Evolutionary conservation across 495 filamentous ascomycete species (phyloP).

Genomic region (Aspergillus hancockii): DNA sequence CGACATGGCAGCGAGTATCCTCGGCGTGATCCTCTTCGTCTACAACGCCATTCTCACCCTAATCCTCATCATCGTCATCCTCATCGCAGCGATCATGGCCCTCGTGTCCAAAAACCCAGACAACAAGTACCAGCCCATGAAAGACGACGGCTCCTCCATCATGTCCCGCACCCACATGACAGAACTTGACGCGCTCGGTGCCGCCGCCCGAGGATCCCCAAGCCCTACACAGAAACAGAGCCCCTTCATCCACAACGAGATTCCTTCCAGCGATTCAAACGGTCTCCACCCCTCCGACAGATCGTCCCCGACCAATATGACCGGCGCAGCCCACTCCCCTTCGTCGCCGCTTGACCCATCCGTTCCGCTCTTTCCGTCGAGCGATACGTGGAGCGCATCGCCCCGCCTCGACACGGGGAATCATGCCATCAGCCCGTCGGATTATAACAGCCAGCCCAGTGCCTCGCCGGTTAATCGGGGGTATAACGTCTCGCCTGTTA

Average conservation of each 20-base stretch:
- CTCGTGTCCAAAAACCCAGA: slow-evolving; percentile 93
- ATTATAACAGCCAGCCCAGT: neutral
- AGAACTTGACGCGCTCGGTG: slow-evolving; percentile 88
- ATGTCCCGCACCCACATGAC: slow-evolving; percentile 73
- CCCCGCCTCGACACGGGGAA: neutral
- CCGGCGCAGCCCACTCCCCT: neutral
- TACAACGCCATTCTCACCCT: slow-evolving; percentile 84
- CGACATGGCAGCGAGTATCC: slow-evolving; percentile 82
- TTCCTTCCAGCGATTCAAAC: neutral
- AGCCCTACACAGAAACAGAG: neutral
- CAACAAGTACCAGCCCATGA: slow-evolving; percentile 91
- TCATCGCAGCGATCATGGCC: slow-evolving; percentile 77
- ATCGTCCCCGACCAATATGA: neutral
- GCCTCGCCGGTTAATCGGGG: neutral
- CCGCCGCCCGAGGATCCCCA: slow-evolving; percentile 78
- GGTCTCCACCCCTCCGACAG: neutral
- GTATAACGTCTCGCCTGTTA: neutral
- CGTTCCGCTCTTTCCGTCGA: neutral
- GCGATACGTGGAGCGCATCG: neutral
- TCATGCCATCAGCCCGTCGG: neutral
- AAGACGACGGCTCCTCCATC: slow-evolving; percentile 93
- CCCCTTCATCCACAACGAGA: neutral
- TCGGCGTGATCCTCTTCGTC: slow-evolving; percentile 92
- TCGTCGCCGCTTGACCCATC: neutral
- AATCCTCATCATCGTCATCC: slow-evolving; percentile 80